Evolutionary conservation across 192 early-diverging fungal genomes (phyloP).

Genomic region (Gaertneriomyces semiglobifer): DNA sequence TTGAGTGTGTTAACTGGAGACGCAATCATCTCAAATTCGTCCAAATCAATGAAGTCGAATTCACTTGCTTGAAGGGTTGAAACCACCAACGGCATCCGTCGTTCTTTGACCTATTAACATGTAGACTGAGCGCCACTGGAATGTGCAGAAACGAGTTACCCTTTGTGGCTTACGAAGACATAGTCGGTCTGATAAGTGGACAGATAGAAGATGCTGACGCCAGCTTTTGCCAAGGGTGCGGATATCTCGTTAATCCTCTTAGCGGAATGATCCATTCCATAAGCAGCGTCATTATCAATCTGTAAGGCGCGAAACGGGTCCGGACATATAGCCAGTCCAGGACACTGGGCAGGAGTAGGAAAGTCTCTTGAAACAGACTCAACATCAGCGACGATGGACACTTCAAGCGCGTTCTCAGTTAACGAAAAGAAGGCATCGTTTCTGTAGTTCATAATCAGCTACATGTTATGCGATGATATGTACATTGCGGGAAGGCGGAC

Average conservation of each 20-base stretch:
- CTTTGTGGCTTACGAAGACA: constrained; percentile 55
- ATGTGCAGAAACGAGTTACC: background rate
- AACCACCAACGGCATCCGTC: constrained; percentile 53
- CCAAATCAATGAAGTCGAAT: constrained; percentile 42
- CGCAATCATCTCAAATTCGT: constrained; percentile 35
- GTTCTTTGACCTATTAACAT: constrained; percentile 54
- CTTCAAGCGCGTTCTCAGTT: constrained; percentile 67
- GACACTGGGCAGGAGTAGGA: constrained; percentile 25
- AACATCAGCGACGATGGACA: constrained; percentile 61
- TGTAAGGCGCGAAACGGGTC: constrained; percentile 65
- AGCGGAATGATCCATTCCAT: constrained; percentile 53
- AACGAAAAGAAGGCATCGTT: constrained; percentile 58
- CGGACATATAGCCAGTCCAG: constrained; percentile 46
- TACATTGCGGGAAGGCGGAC: constrained; percentile 17
- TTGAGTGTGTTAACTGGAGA: constrained; percentile 7
- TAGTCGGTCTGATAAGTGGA: constrained; percentile 73
- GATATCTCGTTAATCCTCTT: constrained; percentile 60
- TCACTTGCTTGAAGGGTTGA: constrained; percentile 40
- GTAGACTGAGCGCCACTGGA: background rate
- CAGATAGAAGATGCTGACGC: constrained; percentile 71
- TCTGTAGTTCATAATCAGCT: background rate
- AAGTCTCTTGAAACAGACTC: constrained; percentile 58
- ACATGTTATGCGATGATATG: constrained; percentile 1
- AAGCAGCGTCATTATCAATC: constrained; percentile 51
- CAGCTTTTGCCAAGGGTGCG: constrained; percentile 50